Percentiles rank a stretch among this genome's conserved stretches.
Evolutionary conservation across 768 basidiomycete genomes (phyloP).

Genomic region (Boletus reticuloceps): DNA sequence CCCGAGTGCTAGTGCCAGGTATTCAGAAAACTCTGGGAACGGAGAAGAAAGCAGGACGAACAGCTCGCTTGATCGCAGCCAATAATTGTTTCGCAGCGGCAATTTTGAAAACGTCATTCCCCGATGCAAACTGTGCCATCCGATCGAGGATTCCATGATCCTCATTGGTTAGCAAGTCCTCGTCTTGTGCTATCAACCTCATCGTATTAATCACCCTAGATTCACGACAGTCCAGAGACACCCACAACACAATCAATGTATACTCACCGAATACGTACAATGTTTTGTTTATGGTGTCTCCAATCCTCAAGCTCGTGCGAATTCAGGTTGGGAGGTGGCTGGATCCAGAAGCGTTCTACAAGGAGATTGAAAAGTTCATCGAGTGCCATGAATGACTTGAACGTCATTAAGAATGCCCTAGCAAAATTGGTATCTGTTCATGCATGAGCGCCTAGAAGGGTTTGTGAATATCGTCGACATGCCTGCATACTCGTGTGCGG

Average conservation of each 20-base stretch:
- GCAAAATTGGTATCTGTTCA: conserved; percentile 51
- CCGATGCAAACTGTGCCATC: conserved; percentile 51
- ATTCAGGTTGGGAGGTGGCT: conserved; percentile 46
- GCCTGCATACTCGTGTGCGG: conserved; percentile 62
- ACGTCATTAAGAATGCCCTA: conserved; percentile 66
- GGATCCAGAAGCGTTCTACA: conserved; percentile 53
- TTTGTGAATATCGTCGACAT: conserved; percentile 16
- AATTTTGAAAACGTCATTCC: conserved; percentile 37
- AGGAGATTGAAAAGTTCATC: conserved; percentile 55
- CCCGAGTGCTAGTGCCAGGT: conserved; percentile 27
- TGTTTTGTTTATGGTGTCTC: conserved; percentile 54
- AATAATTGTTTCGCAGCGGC: conserved; percentile 50
- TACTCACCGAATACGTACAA: conserved; percentile 57
- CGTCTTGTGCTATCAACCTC: conserved; percentile 57
- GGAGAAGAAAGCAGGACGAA: conserved; percentile 29
- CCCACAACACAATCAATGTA: background rate
- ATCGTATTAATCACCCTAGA: conserved; percentile 63
- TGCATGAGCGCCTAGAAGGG: background rate
- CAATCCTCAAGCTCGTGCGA: conserved; percentile 49
- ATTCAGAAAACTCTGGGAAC: background rate
- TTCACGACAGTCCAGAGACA: background rate
- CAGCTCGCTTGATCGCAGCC: conserved; percentile 47
- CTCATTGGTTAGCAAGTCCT: conserved; percentile 51
- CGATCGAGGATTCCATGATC: conserved; percentile 50
- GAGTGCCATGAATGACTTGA: conserved; percentile 61